A percentile compares a stretch with the other conserved stretches of the same genome.
Conservation (phyloP, 805 yeast species). For the Starmerella roubikii region DNA sequence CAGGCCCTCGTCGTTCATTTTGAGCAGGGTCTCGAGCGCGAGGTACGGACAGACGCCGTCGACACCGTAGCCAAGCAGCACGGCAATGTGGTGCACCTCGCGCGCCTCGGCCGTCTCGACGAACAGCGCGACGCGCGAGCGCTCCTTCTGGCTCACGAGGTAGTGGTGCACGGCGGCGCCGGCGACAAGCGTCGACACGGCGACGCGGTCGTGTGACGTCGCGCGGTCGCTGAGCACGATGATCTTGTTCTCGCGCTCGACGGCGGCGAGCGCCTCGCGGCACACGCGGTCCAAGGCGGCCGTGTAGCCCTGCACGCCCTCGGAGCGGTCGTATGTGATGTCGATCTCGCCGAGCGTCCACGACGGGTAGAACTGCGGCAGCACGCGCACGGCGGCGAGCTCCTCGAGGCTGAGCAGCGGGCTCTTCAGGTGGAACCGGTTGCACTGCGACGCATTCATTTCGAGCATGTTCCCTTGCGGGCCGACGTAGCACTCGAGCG, state of each 20-base stretch:
- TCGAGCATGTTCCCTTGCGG: constrained; percentile 96
- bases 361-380: constrained; percentile 62
- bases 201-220: constrained; percentile 47
- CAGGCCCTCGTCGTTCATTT: constrained; percentile 71
- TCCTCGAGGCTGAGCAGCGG: constrained; percentile 70
- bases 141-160: constrained; percentile 86
- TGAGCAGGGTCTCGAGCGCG: constrained; percentile 75
- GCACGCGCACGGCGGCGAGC: constrained; percentile 58
- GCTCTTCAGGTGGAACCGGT: constrained; percentile 66
- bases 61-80: constrained; percentile 90
- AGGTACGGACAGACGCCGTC: constrained; percentile 92
- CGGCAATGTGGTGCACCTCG: constrained; percentile 93
- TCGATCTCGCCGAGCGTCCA: constrained; percentile 79
- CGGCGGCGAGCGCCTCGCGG: constrained; percentile 72
- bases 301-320: constrained; percentile 77
- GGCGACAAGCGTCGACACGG: constrained; percentile 84
- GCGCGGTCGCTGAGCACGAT: constrained; percentile 63
- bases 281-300: constrained; percentile 77
- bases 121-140: constrained; percentile 84
- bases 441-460: constrained; percentile 84
- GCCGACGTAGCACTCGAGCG: constrained; percentile 90
- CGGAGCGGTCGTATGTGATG: constrained; percentile 71
- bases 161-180: constrained; percentile 95
- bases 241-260: constrained; percentile 59
- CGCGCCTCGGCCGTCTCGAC: constrained; percentile 95